These are phyloP conservation scores for Populus hybrid DNA, from an alignment of 441 rosid genomes.

Conservation along the genomic window DNA sequence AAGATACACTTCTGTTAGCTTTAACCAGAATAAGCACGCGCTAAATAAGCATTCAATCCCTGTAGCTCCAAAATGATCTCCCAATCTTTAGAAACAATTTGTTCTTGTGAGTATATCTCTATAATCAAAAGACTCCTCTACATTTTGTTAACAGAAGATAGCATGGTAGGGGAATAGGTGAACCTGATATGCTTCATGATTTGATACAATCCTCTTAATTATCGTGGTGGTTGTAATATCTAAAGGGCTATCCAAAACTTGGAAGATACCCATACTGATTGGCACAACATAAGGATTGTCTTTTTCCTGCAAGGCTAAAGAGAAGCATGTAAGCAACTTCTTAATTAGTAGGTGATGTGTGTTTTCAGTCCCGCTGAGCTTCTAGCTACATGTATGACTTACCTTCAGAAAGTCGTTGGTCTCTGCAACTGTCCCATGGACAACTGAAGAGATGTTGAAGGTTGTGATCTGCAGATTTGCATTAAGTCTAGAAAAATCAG, in stretches of 20 bases:
- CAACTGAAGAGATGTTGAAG: slow-evolving; percentile 54
- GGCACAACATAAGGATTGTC: slow-evolving; percentile 58
- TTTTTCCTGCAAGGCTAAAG: slow-evolving; percentile 35
- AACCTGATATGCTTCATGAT: slow-evolving; percentile 65
- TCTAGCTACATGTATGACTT: not conserved
- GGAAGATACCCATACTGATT: slow-evolving; percentile 51
- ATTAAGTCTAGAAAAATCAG: not conserved
- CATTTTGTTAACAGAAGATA: not conserved
- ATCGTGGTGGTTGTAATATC: slow-evolving; percentile 65
- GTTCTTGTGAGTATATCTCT: not conserved
- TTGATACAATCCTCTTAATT: slow-evolving; percentile 60
- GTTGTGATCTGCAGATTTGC: slow-evolving; percentile 52
- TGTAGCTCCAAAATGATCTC: not conserved
- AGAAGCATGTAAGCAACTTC: not conserved
- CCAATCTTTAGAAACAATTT: not conserved
- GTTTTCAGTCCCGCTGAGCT: not conserved
- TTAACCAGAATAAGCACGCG: not conserved
- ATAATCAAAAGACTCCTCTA: too few species aligned
- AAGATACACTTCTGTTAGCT: not conserved
- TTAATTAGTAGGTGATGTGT: not conserved
- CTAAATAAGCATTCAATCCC: not conserved
- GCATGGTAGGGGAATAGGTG: not conserved
- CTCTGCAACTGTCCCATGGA: slow-evolving; percentile 71
- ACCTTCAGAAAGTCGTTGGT: slow-evolving; percentile 50
- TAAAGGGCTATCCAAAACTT: slow-evolving; percentile 56